Percentiles rank a stretch among this genome's conserved stretches.
These are phyloP conservation scores for Apiospora sp. DNA, from an alignment of 2,329 filamentous ascomycete genomes.

Conservation along the genomic window DNA sequence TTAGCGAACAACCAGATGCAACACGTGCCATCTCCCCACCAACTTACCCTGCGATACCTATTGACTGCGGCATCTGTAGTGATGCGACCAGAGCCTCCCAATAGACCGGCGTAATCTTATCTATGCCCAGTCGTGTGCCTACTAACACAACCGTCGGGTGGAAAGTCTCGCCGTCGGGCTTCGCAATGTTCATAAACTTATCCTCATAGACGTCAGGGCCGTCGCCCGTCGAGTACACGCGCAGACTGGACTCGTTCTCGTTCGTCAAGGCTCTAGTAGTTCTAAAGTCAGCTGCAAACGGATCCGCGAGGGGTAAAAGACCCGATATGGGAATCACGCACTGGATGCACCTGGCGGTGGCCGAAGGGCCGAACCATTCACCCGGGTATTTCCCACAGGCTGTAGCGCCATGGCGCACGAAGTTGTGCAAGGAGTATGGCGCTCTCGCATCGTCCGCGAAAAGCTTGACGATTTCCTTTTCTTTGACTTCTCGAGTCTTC, in stretches of 20 bases:
- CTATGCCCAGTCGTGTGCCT: constrained; percentile 88
- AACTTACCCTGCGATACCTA: constrained; percentile 90
- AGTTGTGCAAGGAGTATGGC: constrained; percentile 93
- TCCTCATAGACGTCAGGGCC: constrained; percentile 94
- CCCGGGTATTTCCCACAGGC: constrained; percentile 94
- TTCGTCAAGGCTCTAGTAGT: constrained; percentile 74
- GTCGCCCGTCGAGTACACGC: constrained; percentile 89
- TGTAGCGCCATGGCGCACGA: constrained; percentile 85
- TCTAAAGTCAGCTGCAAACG: neutral
- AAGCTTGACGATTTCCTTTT: constrained; percentile 76
- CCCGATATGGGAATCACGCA: constrained; percentile 51
- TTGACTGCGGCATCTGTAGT: constrained; percentile 88
- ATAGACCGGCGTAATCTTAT: constrained; percentile 93
- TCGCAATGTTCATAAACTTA: constrained; percentile 80
- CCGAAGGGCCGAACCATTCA: constrained; percentile 99
- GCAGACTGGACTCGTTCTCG: constrained; percentile 68
- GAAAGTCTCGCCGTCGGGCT: constrained; percentile 70
- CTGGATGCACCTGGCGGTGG: constrained; percentile 93
- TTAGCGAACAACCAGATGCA: neutral
- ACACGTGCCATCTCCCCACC: neutral
- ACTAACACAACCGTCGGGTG: constrained; percentile 88
- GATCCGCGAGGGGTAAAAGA: constrained; percentile 12
- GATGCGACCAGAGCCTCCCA: constrained; percentile 90
- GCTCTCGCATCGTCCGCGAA: constrained; percentile 89
- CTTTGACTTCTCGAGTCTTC: constrained; percentile 62